Evolutionary conservation across 805 yeast genomes (phyloP), one percentile per base, ranked within the genome.

Genomic region (Schwanniomyces polymorphus): DNA sequence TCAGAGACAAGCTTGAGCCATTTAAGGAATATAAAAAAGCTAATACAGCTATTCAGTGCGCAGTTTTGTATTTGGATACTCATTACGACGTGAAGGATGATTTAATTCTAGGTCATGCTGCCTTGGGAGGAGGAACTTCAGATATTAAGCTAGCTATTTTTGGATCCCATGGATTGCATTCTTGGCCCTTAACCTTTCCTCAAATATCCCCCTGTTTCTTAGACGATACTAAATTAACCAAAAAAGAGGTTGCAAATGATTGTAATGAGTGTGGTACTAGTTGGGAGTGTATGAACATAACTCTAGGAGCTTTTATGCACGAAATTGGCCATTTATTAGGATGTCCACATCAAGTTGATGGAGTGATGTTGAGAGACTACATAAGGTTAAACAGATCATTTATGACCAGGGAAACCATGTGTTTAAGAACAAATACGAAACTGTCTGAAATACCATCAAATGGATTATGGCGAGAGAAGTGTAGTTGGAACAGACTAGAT

Each of bases 231-330:
- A 75, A 61, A 12, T 72, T 87, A 7, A 79, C 82, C 45, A 79
- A 74, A 0, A 61, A 61, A 1, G 88, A 87, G 49, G 97, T 92
- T n/a, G 97, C 96, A 9, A 91, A 94, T 64, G 99, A 94, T 64
- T 75, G 85, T 54, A 80, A 82, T 56, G 86, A 91, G 60, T 86
- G 96, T 63, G 87, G 94, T 0, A 78, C 95, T 1, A 79, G 85
- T 46, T 94, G 97, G 97, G 97, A 92, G 65, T 87, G 95, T 58
- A 67, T 87, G 39, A 86, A 87, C 49, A 79, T 92, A 31, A 88
- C 97, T 1, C 61, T 88, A 56, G 98, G 99, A 39, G 97, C 98
- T 0, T 91, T 91, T 57, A 76, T 91, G 86, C 98, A 92, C 65
- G 98, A 92, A 62, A 85, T 92, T 43, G 98, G 99, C 1, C 98